Evolutionary conservation across 495 filamentous ascomycete genomes (phyloP).

Genomic region (Jackrogersella minutella): DNA sequence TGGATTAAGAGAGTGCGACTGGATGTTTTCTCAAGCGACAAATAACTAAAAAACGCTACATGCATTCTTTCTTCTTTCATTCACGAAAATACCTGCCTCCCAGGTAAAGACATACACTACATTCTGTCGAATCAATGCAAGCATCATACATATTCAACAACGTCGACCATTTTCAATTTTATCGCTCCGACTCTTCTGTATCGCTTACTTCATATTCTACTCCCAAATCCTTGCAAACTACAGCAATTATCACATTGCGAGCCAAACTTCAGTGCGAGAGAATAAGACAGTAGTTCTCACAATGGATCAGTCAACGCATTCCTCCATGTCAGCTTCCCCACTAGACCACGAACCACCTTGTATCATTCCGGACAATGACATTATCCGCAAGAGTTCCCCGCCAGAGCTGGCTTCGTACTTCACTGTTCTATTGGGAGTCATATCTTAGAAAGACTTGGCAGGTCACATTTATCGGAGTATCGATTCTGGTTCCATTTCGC

Average conservation of each 20-base stretch:
- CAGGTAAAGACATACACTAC: too few species aligned
- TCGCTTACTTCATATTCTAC: background rate
- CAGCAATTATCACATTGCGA: too few species aligned
- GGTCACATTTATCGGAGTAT: background rate
- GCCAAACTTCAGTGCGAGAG: too few species aligned
- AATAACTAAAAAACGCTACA: too few species aligned
- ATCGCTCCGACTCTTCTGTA: background rate
- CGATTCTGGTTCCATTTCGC: constrained; percentile 20
- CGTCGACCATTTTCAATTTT: background rate
- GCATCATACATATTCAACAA: background rate
- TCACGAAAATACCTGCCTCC: too few species aligned
- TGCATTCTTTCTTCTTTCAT: too few species aligned
- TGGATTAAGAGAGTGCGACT: too few species aligned
- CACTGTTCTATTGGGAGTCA: background rate
- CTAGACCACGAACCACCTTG: too few species aligned
- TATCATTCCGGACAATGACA: constrained; percentile 7
- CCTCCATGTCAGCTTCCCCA: too few species aligned
- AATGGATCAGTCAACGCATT: background rate
- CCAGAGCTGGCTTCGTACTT: background rate
- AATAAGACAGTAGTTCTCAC: background rate
- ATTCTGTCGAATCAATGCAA: background rate
- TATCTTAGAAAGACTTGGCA: background rate
- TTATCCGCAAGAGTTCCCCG: background rate
- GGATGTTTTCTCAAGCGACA: too few species aligned
- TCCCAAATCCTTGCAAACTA: background rate